Conservation (phyloP, 2,329 filamentous ascomycete genomes). For the Thermomyces lanuginosus region DNA sequence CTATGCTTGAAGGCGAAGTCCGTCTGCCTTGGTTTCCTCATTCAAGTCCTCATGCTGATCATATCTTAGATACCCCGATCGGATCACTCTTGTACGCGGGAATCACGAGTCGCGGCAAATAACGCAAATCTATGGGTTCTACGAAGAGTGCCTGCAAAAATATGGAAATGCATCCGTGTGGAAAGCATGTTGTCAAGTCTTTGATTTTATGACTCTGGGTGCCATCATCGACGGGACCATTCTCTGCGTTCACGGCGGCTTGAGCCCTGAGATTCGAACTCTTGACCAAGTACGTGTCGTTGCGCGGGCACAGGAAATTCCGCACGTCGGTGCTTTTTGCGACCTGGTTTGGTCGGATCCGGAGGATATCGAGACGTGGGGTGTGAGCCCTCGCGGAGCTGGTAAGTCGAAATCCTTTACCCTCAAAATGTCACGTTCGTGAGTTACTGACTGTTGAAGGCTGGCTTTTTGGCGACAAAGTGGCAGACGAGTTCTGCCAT, state of each 20-base stretch:
- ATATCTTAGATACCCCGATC: slow-evolving; percentile 45
- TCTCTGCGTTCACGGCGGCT: slow-evolving; percentile 54
- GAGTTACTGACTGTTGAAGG: slow-evolving; percentile 10
- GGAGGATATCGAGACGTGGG: slow-evolving; percentile 55
- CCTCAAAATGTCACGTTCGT: background rate
- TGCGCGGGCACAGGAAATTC: slow-evolving; percentile 58
- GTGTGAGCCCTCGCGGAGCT: slow-evolving; percentile 50
- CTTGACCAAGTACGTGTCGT: slow-evolving; percentile 61
- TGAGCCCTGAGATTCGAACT: slow-evolving; percentile 58
- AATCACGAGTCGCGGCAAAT: slow-evolving; percentile 66
- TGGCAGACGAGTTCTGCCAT: slow-evolving; percentile 61
- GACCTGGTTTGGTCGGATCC: slow-evolving; percentile 64
- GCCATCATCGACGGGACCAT: slow-evolving; percentile 60
- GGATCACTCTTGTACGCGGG: slow-evolving; percentile 55
- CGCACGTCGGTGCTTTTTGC: slow-evolving; percentile 61
- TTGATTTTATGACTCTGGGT: slow-evolving; percentile 59
- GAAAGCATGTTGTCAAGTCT: slow-evolving; percentile 65
- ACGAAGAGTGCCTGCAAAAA: slow-evolving; percentile 61
- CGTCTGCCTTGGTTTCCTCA: slow-evolving; percentile 11
- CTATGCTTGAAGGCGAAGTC: slow-evolving; percentile 59
- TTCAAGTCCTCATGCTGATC: slow-evolving; percentile 5
- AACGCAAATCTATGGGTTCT: slow-evolving; percentile 64
- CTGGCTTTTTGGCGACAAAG: slow-evolving; percentile 54
- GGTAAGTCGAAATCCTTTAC: slow-evolving; percentile 31
- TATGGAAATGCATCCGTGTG: slow-evolving; percentile 64